Base-by-base conservation (phyloP, 371 early-diverging fungal genomes). In the Haplosporangium sp. region DNA sequence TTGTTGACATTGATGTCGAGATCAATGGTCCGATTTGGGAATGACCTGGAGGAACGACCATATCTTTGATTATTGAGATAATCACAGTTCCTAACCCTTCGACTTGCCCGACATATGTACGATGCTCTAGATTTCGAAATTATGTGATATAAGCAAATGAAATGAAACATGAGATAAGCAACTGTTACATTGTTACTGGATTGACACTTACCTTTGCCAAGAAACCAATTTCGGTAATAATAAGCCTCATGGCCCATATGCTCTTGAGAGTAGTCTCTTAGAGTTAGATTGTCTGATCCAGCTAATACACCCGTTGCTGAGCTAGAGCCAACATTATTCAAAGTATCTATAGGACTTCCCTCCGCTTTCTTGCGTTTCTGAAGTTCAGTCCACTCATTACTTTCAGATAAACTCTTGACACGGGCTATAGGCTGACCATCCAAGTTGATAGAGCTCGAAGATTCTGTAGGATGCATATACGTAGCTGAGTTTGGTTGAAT, bases 171-270 rank as follows among this genome's bases (percentile, higher is more conserved):
- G 44, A 8, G 15, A 15, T 4, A 7, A 50, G 3, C 11, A 50
- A n/a, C 4, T 4, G 15, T n/a, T n/a, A 15, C 7, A 39, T 10
- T 4, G 13, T 15, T 19, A 15, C 4, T 39, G 15, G 5, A 17
- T 17, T n/a, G 17, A 39, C 39, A 8, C 27, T 34, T 70, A 77
- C 82, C 82, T 77, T 66, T 82, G 11, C 82, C 82, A 34, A 82
- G 65, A 65, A 82, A 82, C 77, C 77, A 77, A 60, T 77, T 71
- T 6, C 82, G 61, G 61, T 82, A 82, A 52, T 74, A 82, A 20
- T 81, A 81, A 0, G 81, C 81, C 9, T 81, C 81, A 34, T 81
- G 81, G 6, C 81, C 81, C 81, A 81, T 81, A 19, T 81, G 81
- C 11, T 81, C 81, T 59, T 67, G 65, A 11, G 78, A 73, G 50